Conservation (phyloP, 257 asterid species). For the Eustoma russellianum region DNA sequence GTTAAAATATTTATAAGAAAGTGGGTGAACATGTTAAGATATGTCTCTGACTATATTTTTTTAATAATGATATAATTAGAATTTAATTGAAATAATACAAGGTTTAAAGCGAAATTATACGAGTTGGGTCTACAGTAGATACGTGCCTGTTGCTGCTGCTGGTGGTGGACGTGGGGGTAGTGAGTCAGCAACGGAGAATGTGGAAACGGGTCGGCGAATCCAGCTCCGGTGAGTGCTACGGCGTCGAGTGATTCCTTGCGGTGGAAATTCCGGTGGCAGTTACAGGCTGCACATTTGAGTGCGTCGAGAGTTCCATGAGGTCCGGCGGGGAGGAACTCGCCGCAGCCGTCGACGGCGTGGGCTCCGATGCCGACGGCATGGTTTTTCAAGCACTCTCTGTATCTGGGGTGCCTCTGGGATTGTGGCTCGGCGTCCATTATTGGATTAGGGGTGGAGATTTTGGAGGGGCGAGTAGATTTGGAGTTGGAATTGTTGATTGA, state of each 20-base stretch:
- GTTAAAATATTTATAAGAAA: too few relatives aligned
- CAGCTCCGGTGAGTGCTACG: constrained; percentile 5
- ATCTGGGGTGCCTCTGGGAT: constrained; percentile 33
- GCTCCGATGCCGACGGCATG: constrained; percentile 67
- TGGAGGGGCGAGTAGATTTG: constrained; percentile 24
- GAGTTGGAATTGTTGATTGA: constrained; percentile 29
- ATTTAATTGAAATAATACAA: too few relatives aligned
- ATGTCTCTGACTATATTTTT: too few relatives aligned
- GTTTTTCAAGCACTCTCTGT: constrained; percentile 60
- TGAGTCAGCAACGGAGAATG: constrained; percentile 23
- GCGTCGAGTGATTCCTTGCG: constrained; percentile 33
- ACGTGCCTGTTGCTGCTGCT: too few relatives aligned
- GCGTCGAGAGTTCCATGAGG: constrained; percentile 49
- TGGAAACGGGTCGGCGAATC: constrained; percentile 5
- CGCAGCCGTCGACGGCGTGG: constrained; percentile 77
- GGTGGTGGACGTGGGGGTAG: constrained; percentile 38
- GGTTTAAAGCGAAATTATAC: too few relatives aligned
- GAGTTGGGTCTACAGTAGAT: too few relatives aligned
- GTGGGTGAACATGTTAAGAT: too few relatives aligned
- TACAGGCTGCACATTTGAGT: constrained; percentile 69
- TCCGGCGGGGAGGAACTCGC: constrained; percentile 71
- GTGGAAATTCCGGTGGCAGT: constrained; percentile 83
- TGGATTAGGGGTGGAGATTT: constrained; percentile 15
- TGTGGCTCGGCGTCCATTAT: constrained; percentile 20
- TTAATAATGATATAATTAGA: too few relatives aligned